These are phyloP conservation scores for Cyphellophora europaea DNA, from an alignment of 2,329 filamentous ascomycete species.

Conservation along the genomic window DNA sequence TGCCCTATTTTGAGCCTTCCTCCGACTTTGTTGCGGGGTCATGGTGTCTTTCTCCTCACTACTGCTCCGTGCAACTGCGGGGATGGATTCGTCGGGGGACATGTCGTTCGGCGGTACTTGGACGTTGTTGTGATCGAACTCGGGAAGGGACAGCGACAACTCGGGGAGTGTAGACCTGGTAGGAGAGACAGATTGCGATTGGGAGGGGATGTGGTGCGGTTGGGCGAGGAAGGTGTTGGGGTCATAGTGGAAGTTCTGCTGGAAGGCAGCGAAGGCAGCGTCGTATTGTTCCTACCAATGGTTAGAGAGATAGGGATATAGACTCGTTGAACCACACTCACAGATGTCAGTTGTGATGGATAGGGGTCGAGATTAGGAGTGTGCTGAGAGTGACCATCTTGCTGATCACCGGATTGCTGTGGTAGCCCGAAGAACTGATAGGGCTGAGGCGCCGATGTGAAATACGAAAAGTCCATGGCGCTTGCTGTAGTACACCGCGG, in stretches of 20 bases:
- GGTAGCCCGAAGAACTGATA: constrained; percentile 42
- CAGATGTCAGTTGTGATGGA: constrained; percentile 26
- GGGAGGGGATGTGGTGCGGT: constrained; percentile 6
- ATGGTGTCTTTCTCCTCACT: constrained; percentile 46
- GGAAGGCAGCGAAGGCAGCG: constrained; percentile 27
- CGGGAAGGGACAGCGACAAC: constrained; percentile 23
- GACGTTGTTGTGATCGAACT: constrained; percentile 22
- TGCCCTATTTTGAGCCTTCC: constrained; percentile 64
- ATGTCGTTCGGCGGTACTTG: constrained; percentile 18
- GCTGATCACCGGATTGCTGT: constrained; percentile 19
- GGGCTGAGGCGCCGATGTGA: constrained; percentile 28
- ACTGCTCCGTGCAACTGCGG: constrained; percentile 28
- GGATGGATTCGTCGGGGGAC: constrained; percentile 22
- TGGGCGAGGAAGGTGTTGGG: constrained; percentile 23
- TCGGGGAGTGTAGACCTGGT: constrained; percentile 25
- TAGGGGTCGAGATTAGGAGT: neutral
- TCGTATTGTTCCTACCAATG: constrained; percentile 24
- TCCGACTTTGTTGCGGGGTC: constrained; percentile 47
- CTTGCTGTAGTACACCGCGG: too few relatives aligned
- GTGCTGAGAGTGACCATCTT: neutral
- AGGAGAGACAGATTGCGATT: constrained; percentile 4
- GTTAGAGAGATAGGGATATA: constrained; percentile 11
- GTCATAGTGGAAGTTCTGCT: constrained; percentile 29
- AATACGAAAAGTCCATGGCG: constrained; percentile 52
- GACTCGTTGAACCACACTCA: constrained; percentile 8